Evolutionary conservation across 108 stramenopile genomes (phyloP).

Genomic region (Cyclotella baltica): DNA sequence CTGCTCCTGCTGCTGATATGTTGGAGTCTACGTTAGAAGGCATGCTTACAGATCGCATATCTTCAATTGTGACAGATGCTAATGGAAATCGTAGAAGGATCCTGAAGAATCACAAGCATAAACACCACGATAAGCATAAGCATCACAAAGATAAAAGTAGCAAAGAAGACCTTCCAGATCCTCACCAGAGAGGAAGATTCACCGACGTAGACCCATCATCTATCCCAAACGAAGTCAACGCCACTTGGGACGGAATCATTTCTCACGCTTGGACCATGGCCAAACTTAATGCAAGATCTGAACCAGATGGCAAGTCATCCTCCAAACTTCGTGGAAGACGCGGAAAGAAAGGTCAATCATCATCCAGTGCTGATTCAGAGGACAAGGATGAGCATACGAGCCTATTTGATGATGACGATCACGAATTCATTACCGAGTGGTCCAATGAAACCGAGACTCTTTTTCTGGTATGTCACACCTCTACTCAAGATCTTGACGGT

Average conservation of each 20-base stretch:
- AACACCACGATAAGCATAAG: background rate
- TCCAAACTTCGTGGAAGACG: background rate
- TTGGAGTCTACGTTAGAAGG: background rate
- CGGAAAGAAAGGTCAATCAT: background rate
- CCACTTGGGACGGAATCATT: conserved; percentile 24
- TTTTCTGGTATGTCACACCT: conserved; percentile 26
- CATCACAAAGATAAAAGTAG: background rate
- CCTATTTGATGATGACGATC: background rate
- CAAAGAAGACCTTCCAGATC: background rate
- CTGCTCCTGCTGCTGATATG: conserved; percentile 5
- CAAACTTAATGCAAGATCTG: conserved; percentile 9
- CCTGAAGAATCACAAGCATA: conserved; percentile 7
- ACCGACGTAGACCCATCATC: conserved; percentile 13
- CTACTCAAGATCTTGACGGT: background rate
- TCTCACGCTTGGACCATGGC: conserved; percentile 38
- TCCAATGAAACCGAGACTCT: conserved; percentile 27
- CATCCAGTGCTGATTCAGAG: background rate
- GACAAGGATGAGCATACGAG: background rate
- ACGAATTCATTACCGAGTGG: conserved; percentile 23
- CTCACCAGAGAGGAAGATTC: conserved; percentile 16
- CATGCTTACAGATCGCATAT: conserved; percentile 13
- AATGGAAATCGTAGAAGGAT: conserved; percentile 9
- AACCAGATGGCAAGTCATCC: background rate
- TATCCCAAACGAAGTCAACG: conserved; percentile 22
- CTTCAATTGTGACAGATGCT: background rate